Conservation (phyloP, 352 stramenopile genomes). For the Globisporangium middletonii region DNA sequence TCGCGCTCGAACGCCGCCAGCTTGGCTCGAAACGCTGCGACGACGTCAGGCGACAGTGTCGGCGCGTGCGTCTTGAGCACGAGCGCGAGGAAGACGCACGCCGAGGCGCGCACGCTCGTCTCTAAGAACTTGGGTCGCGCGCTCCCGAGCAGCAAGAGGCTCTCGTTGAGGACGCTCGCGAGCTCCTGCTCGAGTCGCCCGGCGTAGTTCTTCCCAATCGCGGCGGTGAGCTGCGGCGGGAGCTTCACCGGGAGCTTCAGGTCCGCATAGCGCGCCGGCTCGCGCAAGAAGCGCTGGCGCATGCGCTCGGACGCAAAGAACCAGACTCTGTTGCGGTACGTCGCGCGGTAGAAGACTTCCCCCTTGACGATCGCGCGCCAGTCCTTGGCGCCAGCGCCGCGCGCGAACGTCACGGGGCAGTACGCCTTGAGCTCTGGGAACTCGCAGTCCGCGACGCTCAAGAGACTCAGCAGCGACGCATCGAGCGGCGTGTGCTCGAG, state of each 20-base stretch:
- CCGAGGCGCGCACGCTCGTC: slow-evolving; percentile 26
- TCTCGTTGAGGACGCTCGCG: slow-evolving; percentile 49
- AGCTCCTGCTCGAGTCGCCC: slow-evolving; percentile 61
- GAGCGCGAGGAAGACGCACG: slow-evolving; percentile 54
- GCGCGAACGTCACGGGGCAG: slow-evolving; percentile 61
- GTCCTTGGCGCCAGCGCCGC: slow-evolving; percentile 24
- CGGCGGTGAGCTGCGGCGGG: slow-evolving; percentile 35
- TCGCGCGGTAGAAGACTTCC: slow-evolving; percentile 52
- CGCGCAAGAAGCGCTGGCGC: slow-evolving; percentile 34
- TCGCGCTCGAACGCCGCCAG: slow-evolving; percentile 41
- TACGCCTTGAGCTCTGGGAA: slow-evolving; percentile 73
- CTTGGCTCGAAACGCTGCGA: slow-evolving; percentile 18
- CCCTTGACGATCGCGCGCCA: slow-evolving; percentile 49
- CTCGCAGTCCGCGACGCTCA: slow-evolving; percentile 55
- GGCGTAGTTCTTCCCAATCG: slow-evolving; percentile 41
- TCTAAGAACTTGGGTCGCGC: slow-evolving; percentile 56
- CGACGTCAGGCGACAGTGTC: slow-evolving; percentile 12
- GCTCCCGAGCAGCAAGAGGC: slow-evolving; percentile 43
- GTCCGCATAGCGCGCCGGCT: slow-evolving; percentile 34
- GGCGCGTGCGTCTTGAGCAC: slow-evolving; percentile 38
- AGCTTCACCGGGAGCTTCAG: slow-evolving; percentile 58
- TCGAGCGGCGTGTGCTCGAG: slow-evolving; percentile 37
- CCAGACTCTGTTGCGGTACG: slow-evolving; percentile 50
- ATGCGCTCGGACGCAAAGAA: slow-evolving; percentile 51
- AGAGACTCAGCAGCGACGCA: slow-evolving; percentile 54